Conservation (phyloP, 2,329 filamentous ascomycete species). For the Curvularia hawaiiensis region DNA sequence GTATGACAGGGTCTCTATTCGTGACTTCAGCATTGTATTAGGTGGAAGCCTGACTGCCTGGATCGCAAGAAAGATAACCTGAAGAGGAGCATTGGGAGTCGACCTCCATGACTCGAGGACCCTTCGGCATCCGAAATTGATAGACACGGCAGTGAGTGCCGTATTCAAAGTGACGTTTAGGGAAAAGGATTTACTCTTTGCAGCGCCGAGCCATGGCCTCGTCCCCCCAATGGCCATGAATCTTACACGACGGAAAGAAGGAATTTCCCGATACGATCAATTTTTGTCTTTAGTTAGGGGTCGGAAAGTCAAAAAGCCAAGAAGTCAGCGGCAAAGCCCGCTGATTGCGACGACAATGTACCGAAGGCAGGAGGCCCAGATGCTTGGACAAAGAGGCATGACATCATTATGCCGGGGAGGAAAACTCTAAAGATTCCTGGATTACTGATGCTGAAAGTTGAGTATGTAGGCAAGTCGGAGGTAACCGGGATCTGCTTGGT, state of each 20-base stretch:
- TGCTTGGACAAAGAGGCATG: neutral
- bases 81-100: slow-evolving; percentile 3
- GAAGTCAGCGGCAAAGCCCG: neutral
- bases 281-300: neutral
- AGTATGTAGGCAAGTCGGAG: neutral
- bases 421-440: slow-evolving; percentile 1
- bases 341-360: neutral
- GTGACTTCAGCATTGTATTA: slow-evolving; percentile 6
- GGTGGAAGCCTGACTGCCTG: slow-evolving; percentile 2
- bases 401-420: neutral
- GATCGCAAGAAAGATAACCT: neutral
- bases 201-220: slow-evolving; percentile 1
- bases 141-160: slow-evolving; percentile 11
- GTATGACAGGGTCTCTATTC: neutral
- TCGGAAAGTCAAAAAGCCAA: neutral
- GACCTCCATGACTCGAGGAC: slow-evolving; percentile 12
- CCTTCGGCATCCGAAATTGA: slow-evolving; percentile 7
- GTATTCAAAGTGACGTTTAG: neutral
- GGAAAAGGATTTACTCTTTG: neutral
- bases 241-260: neutral
- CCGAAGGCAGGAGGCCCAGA: neutral
- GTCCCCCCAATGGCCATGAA: neutral
- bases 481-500: neutral
- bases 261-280: neutral
- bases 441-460: neutral